A percentile compares a stretch with the other conserved stretches of the same genome.
phyloP scores from a whole-genome alignment of 1,284 basidiomycete species.

The Lentinula novae-zelandiae region DNA sequence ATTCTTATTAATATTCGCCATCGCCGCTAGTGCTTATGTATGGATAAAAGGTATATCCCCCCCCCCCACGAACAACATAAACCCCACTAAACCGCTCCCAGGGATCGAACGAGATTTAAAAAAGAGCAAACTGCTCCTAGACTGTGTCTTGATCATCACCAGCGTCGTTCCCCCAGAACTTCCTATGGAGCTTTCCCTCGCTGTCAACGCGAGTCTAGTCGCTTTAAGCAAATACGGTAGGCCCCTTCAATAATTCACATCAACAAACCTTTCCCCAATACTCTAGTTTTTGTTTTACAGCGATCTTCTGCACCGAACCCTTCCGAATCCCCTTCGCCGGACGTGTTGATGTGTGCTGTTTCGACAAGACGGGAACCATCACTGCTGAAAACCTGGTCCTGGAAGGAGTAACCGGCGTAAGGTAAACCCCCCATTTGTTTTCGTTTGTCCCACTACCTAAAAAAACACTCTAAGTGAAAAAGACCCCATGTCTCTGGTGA shows the following conservation, averaged over 20 bases:
- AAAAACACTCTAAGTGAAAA: constrained; percentile 40
- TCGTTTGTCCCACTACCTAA: background rate
- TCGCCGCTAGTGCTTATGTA: constrained; percentile 94
- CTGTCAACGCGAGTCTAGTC: constrained; percentile 91
- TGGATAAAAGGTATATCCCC: constrained; percentile 76
- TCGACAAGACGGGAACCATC: constrained; percentile 97
- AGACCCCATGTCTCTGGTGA: constrained; percentile 67
- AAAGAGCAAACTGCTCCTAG: constrained; percentile 89
- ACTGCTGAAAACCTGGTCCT: constrained; percentile 94
- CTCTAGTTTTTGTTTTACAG: constrained; percentile 33
- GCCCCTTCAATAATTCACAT: constrained; percentile 15
- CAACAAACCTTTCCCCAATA: no score
- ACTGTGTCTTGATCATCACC: constrained; percentile 93
- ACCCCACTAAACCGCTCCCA: constrained; percentile 21
- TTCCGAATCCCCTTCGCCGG: constrained; percentile 95
- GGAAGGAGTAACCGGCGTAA: constrained; percentile 85
- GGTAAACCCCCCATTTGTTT: constrained; percentile 46
- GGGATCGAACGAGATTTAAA: constrained; percentile 88
- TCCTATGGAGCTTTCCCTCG: constrained; percentile 93
- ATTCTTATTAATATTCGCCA: constrained; percentile 93
- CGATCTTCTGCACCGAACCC: constrained; percentile 96
- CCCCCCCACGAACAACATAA: no score
- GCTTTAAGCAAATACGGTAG: constrained; percentile 88
- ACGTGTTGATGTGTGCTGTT: constrained; percentile 94
- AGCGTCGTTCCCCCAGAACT: constrained; percentile 94